Percentiles rank a stretch among this genome's conserved stretches.
These are phyloP conservation scores for Yarrowia porcina DNA, from an alignment of 805 yeast genomes.

Conservation along the genomic window DNA sequence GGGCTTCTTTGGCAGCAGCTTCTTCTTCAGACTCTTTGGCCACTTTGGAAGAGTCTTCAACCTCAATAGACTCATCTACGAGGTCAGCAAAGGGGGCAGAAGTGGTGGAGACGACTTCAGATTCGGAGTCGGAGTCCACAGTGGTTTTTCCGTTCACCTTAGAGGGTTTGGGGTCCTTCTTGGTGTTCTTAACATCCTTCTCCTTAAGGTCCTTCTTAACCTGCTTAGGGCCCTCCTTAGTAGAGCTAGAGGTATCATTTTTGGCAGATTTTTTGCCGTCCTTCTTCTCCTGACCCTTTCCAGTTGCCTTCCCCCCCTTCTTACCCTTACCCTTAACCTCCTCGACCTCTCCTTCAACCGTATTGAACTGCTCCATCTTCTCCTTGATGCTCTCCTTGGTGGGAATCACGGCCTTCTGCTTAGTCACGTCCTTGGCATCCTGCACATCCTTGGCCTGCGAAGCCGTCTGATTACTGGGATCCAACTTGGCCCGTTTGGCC, in stretches of 20 bases:
- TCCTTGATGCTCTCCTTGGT: slow-evolving; percentile 21
- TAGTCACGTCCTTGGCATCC: slow-evolving; percentile 34
- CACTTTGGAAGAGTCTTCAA: not conserved
- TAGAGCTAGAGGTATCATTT: too few species aligned
- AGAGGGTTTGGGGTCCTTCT: slow-evolving; percentile 26
- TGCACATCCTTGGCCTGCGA: slow-evolving; percentile 40
- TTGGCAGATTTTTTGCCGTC: not conserved
- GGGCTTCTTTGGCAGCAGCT: slow-evolving; percentile 33
- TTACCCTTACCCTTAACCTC: slow-evolving; percentile 1
- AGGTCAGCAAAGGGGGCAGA: slow-evolving; percentile 6
- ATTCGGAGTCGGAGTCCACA: too few species aligned
- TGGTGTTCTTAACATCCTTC: too few species aligned
- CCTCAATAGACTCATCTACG: slow-evolving; percentile 33
- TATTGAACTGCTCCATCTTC: slow-evolving; percentile 34
- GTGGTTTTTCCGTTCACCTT: not conserved
- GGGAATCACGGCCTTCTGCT: slow-evolving; percentile 15
- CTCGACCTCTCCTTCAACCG: slow-evolving; percentile 31
- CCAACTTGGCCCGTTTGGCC: slow-evolving; percentile 68
- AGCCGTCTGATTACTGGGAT: slow-evolving; percentile 49
- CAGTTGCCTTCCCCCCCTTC: slow-evolving; percentile 18
- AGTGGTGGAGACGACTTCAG: too few species aligned
- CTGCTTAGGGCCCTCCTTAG: too few species aligned
- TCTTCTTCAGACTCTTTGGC: slow-evolving; percentile 30
- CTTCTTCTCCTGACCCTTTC: slow-evolving; percentile 30
- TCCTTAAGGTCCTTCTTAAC: slow-evolving; percentile 28